These are phyloP conservation scores for Davidsoniella neocaledoniae DNA, from an alignment of 2,329 filamentous ascomycete genomes.

Conservation along the genomic window DNA sequence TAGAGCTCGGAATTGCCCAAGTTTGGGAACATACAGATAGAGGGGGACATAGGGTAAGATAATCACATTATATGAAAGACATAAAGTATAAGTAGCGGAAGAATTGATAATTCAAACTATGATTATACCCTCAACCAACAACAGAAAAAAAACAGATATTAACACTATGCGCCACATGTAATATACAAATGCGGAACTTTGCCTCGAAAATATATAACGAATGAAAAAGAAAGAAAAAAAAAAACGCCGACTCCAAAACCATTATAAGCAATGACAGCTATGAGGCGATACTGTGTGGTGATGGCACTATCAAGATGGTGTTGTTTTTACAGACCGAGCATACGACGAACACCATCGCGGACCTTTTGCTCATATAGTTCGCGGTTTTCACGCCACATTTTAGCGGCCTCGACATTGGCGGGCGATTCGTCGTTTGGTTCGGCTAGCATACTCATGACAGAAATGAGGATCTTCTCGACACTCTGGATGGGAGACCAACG, in stretches of 20 bases:
- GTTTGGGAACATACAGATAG: background rate
- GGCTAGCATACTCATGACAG: constrained; percentile 95
- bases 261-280: background rate
- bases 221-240: background rate
- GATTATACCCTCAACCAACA: background rate
- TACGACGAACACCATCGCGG: constrained; percentile 61
- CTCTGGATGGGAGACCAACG: constrained; percentile 94
- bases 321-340: constrained; percentile 50
- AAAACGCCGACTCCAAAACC: background rate
- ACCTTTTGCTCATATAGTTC: constrained; percentile 76
- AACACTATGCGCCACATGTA: background rate
- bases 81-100: background rate
- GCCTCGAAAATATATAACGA: background rate
- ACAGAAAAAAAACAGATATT: background rate
- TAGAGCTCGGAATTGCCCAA: constrained; percentile 18
- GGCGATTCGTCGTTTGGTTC: constrained; percentile 96
- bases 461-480: constrained; percentile 93
- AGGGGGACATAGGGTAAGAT: background rate
- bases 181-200: background rate
- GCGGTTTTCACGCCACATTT: constrained; percentile 83
- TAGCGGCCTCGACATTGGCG: constrained; percentile 87
- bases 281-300: background rate
- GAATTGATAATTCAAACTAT: constrained; percentile 10
- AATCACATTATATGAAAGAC: background rate
- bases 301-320: too few species aligned